Conservation (phyloP, 2,329 filamentous ascomycete species). For the Helotiales sp. region DNA sequence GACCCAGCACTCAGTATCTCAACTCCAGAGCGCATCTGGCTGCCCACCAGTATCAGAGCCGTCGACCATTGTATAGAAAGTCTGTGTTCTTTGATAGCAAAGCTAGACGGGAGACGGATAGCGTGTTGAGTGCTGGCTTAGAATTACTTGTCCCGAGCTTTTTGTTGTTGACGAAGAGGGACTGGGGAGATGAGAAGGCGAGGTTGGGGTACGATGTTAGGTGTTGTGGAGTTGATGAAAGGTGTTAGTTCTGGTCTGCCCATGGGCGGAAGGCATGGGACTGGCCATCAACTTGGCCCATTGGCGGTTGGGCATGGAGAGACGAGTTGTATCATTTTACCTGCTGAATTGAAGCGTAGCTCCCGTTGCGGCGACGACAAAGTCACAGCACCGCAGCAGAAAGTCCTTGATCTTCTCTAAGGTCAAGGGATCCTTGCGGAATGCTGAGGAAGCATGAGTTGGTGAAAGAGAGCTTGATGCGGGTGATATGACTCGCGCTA, state of each 20-base stretch:
- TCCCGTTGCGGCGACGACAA: not conserved
- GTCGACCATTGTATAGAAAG: slow-evolving; percentile 65
- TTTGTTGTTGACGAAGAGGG: slow-evolving; percentile 34
- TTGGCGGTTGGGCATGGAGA: slow-evolving; percentile 61
- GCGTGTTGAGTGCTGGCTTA: slow-evolving; percentile 28
- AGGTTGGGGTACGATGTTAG: slow-evolving; percentile 16
- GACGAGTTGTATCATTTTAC: slow-evolving; percentile 59
- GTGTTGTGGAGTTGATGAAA: slow-evolving; percentile 19
- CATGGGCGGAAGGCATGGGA: slow-evolving; percentile 19
- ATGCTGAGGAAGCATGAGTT: slow-evolving; percentile 7
- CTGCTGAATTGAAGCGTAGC: slow-evolving; percentile 54
- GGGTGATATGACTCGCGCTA: slow-evolving; percentile 54
- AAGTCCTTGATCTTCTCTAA: slow-evolving; percentile 17
- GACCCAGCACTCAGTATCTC: slow-evolving; percentile 57
- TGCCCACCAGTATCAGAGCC: slow-evolving; percentile 60
- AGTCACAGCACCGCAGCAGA: slow-evolving; percentile 12
- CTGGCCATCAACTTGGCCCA: slow-evolving; percentile 37
- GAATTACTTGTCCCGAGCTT: slow-evolving; percentile 36
- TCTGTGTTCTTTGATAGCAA: slow-evolving; percentile 49
- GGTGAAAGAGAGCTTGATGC: slow-evolving; percentile 46
- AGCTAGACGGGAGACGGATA: slow-evolving; percentile 26
- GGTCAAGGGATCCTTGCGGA: slow-evolving; percentile 3
- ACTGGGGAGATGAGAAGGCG: slow-evolving; percentile 20
- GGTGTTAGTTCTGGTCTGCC: slow-evolving; percentile 14
- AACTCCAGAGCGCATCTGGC: slow-evolving; percentile 59